Evolutionary conservation across 2,329 filamentous ascomycete genomes (phyloP).

Genomic region (Cryphonectria japonica): DNA sequence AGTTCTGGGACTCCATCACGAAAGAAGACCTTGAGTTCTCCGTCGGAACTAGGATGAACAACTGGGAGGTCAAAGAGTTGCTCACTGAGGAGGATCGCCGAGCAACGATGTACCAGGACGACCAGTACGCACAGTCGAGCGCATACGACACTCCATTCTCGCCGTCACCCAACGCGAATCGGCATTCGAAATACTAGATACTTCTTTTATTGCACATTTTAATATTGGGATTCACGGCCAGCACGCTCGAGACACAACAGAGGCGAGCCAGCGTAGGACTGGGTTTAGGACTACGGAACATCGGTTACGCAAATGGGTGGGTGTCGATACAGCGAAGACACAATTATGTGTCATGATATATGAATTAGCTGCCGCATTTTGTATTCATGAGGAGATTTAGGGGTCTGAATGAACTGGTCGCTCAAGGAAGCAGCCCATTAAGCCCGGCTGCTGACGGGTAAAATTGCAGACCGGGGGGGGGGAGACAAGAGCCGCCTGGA

Average conservation of each 20-base stretch:
- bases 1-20: slow-evolving; percentile 99
- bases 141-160: slow-evolving; percentile 58
- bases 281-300: background rate
- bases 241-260: background rate
- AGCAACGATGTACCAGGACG: slow-evolving; percentile 72
- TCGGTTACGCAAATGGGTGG: background rate
- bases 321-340: background rate
- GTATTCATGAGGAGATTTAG: background rate
- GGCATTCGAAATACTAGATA: slow-evolving; percentile 53
- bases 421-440: background rate
- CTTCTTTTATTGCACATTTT: slow-evolving; percentile 6
- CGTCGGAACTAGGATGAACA: slow-evolving; percentile 91
- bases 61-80: slow-evolving; percentile 97
- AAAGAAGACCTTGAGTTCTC: slow-evolving; percentile 98
- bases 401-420: slow-evolving; percentile 5
- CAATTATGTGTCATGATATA: slow-evolving; percentile 3
- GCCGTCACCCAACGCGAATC: slow-evolving; percentile 40
- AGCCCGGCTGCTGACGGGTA: background rate
- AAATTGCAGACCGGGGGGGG: background rate
- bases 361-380: background rate
- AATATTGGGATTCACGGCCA: background rate
- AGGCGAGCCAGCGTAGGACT: background rate
- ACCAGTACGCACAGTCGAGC: slow-evolving; percentile 62
- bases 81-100: slow-evolving; percentile 80
- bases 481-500: background rate